phyloP scores from a whole-genome alignment of 2,329 filamentous ascomycete genomes.

The Ceratocystis cubensis region DNA sequence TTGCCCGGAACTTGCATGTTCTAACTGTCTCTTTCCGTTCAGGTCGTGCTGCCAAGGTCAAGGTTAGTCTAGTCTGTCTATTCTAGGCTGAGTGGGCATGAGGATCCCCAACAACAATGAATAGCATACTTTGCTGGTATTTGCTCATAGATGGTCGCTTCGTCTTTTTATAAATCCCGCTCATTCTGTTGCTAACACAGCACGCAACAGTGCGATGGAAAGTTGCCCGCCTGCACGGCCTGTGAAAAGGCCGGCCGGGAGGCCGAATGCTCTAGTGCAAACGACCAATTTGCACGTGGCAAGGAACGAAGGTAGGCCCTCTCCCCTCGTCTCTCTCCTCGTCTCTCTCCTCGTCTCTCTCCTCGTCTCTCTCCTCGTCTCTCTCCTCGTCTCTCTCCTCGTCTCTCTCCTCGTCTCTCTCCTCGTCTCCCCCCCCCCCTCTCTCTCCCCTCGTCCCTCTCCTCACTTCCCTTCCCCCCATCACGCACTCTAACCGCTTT shows the following conservation, averaged over 20 bases:
- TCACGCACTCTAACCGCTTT: neutral
- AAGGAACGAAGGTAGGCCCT: conserved; percentile 68
- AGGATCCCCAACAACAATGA: neutral
- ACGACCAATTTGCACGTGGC: conserved; percentile 88
- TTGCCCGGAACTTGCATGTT: neutral
- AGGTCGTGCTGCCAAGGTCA: conserved; percentile 84
- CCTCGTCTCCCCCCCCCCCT: neutral
- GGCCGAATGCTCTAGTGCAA: conserved; percentile 81
- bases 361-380: neutral
- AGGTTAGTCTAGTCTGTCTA: conserved; percentile 40
- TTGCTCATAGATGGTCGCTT: neutral
- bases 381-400: neutral
- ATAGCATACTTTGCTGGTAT: neutral
- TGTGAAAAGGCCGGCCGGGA: conserved; percentile 85
- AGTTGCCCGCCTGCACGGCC: conserved; percentile 85
- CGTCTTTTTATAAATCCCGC: neutral
- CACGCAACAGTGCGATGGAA: conserved; percentile 65
- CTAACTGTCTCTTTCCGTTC: conserved; percentile 2
- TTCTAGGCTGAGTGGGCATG: neutral
- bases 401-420: neutral
- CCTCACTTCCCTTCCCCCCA: neutral
- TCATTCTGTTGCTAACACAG: conserved; percentile 2
- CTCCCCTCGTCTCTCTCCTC: neutral
- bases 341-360: neutral
- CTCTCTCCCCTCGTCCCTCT: neutral